Conservation (phyloP, 2,329 filamentous ascomycete species). For the Keithomyces neogunnii region DNA sequence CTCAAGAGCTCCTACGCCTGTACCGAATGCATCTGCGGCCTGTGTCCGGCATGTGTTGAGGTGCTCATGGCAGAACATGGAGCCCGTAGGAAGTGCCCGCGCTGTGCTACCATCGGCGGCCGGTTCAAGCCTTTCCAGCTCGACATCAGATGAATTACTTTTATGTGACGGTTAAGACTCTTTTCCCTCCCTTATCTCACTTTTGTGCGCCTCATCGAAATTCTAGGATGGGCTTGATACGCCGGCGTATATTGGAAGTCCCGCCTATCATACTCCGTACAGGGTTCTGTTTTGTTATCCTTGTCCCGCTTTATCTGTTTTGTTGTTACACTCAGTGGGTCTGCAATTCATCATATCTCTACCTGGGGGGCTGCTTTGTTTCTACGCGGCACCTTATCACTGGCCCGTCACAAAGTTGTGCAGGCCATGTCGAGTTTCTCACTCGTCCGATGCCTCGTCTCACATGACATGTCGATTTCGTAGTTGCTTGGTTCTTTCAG, state of each 20-base stretch:
- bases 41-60: constrained; percentile 83
- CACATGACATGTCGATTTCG: neutral
- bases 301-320: neutral
- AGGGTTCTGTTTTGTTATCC: neutral
- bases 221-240: neutral
- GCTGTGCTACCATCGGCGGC: constrained; percentile 70
- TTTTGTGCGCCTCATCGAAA: neutral
- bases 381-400: neutral
- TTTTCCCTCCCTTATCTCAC: neutral
- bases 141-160: constrained; percentile 43
- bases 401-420: neutral
- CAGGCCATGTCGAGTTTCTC: neutral
- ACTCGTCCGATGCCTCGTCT: neutral
- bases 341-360: neutral
- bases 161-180: constrained; percentile 5
- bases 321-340: neutral
- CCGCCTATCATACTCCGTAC: neutral
- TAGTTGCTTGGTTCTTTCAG: neutral
- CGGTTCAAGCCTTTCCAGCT: constrained; percentile 80
- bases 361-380: neutral
- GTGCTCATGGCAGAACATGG: constrained; percentile 69
- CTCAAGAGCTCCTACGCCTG: constrained; percentile 85
- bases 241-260: constrained; percentile 1
- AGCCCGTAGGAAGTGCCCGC: constrained; percentile 67
- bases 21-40: constrained; percentile 90